Base-by-base conservation (phyloP, 2,329 filamentous ascomycete genomes). In the Trichoderma brevicompactum region DNA sequence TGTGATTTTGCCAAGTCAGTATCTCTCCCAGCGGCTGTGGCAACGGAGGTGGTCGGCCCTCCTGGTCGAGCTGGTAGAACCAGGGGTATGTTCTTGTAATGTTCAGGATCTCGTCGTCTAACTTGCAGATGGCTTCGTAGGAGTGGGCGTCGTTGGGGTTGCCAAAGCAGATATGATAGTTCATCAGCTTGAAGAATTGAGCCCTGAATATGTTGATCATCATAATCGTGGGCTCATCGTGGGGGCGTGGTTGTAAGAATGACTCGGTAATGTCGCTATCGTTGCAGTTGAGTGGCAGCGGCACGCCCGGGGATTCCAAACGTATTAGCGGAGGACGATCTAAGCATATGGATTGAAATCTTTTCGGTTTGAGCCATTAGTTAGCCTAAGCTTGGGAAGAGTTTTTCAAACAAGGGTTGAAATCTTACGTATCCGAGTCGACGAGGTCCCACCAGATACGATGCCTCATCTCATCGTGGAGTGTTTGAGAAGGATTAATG, bases 361-460 rank as follows among this genome's bases (percentile, higher is more conserved):
- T 63, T 28, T 63, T 28, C 23, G 23, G 23, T 28, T 28, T 15
- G 5, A 28, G 19, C 4, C 2, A 6, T 23, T 3, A 12, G 12
- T 46, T 19, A 5, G 10, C 4, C 17, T 3, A 41, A 8, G 13
- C 5, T 41, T 2, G 8, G 2, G 8, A 19, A 19, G 3, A 34
- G 13, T n/a, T 2, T 28, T 0, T 10, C 2, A 6, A 6, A 12
- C 2, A 5, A 10, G 34, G 1, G 19, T 34, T 12, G 48, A 10
- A 7, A 1, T 12, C 59, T n/a, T 38, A 63, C 58, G 55, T 69
- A 41, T 69, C 66, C 2, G 66, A 54, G 23, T 66, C 66, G 9
- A 66, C 64, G 8, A 69, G 58, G 41, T 69, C 67, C 67, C 67
- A 69, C 67, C 67, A 69, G 2, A 67, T 60, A n/a, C 67, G 66